phyloP scores from a whole-genome alignment of 176 grass and related monocot genomes.

The Oryza glaberrima region DNA sequence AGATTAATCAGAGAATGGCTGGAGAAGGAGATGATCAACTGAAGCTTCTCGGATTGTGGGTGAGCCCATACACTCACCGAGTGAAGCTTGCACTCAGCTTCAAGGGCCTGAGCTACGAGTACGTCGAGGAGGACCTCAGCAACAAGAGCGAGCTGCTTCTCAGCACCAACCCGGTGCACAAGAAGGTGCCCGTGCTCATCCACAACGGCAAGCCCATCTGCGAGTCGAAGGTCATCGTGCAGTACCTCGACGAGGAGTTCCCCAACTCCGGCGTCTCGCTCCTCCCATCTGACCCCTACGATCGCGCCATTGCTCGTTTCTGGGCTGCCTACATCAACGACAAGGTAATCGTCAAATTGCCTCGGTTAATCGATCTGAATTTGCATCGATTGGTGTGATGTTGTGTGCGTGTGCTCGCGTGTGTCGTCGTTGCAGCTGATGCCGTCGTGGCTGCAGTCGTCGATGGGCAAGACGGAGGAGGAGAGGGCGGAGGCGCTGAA shows the following conservation, averaged over 20 bases:
- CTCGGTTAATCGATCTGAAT: too few relatives aligned
- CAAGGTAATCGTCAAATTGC: too few relatives aligned
- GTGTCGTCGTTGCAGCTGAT: too few relatives aligned
- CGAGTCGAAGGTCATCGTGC: constrained; percentile 58
- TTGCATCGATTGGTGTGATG: too few relatives aligned
- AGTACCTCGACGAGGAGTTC: constrained; percentile 73
- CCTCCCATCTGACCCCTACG: too few relatives aligned
- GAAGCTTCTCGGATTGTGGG: constrained; percentile 47
- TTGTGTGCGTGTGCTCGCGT: too few relatives aligned
- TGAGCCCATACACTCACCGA: constrained; percentile 35
- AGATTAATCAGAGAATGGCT: too few relatives aligned
- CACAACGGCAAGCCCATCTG: constrained; percentile 48
- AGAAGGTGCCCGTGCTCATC: constrained; percentile 68
- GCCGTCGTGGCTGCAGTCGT: too few relatives aligned
- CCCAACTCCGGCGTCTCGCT: neutral
- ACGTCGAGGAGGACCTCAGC: neutral
- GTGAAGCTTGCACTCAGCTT: constrained; percentile 47
- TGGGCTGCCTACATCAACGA: too few relatives aligned
- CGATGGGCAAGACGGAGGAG: too few relatives aligned
- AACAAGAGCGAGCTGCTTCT: constrained; percentile 59
- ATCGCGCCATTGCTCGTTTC: too few relatives aligned
- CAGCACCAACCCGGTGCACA: constrained; percentile 63
- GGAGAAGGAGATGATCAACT: neutral
- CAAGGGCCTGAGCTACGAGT: constrained; percentile 7
- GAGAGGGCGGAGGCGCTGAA: too few relatives aligned